Evolutionary conservation across 1,284 basidiomycete species (phyloP).

Genomic region (Cryptococcus sp.): DNA sequence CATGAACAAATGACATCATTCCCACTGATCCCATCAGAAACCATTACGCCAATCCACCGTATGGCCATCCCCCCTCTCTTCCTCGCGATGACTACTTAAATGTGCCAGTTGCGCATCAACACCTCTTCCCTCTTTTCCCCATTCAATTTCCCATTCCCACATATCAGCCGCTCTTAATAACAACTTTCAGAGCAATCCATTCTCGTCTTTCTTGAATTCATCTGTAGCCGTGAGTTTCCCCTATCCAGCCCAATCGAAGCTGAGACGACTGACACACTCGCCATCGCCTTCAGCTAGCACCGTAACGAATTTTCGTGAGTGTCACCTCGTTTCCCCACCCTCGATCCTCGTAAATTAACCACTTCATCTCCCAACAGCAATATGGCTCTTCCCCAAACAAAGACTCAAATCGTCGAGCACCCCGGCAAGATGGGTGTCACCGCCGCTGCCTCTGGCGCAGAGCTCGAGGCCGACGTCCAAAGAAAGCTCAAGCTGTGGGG

Average conservation of each 20-base stretch:
- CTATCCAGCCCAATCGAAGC: neutral
- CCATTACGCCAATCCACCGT: no score
- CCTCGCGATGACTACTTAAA: no score
- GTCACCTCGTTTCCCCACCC: neutral
- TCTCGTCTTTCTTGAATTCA: neutral
- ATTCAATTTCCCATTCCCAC: neutral
- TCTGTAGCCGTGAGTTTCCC: neutral
- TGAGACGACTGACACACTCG: neutral
- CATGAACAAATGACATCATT: no score
- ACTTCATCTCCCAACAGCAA: neutral
- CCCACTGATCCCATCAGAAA: no score
- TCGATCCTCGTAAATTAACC: neutral
- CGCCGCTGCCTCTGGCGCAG: conserved; percentile 37
- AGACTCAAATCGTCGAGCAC: conserved; percentile 33
- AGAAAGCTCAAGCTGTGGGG: conserved; percentile 64
- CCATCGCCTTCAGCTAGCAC: neutral
- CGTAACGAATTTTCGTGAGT: neutral
- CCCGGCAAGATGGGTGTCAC: conserved; percentile 52
- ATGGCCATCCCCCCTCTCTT: no score
- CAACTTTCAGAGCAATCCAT: neutral
- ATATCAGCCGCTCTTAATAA: neutral
- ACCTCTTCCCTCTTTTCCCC: neutral
- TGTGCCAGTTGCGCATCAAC: no score
- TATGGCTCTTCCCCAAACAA: conserved; percentile 29
- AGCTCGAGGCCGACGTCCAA: conserved; percentile 52